Evolutionary conservation across 176 grass and related monocot genomes (phyloP).

Genomic region (Lolium perenne): DNA sequence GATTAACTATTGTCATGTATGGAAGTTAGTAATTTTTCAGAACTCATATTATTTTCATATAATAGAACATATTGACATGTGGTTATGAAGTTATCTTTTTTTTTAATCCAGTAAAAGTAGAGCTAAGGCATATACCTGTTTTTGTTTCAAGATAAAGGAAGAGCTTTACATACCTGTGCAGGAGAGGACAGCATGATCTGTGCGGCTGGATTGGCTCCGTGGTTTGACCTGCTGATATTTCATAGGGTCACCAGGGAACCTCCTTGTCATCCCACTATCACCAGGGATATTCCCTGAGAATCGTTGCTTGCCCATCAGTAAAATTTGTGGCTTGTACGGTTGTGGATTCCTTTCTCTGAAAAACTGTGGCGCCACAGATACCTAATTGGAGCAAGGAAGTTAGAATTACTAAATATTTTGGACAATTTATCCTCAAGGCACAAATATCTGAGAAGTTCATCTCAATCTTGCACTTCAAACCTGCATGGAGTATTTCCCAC

Average conservation of each 20-base stretch:
- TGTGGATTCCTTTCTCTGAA: slow-evolving; percentile 55
- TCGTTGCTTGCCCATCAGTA: slow-evolving; percentile 25
- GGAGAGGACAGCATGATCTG: neutral
- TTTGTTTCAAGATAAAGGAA: neutral
- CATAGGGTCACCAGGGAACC: neutral
- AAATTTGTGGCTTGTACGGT: slow-evolving; percentile 17
- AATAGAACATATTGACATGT: neutral
- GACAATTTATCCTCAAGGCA: slow-evolving; percentile 53
- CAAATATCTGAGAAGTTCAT: slow-evolving; percentile 54
- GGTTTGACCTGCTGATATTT: neutral
- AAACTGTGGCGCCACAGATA: slow-evolving; percentile 53
- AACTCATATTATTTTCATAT: no score
- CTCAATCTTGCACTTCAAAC: slow-evolving; percentile 69
- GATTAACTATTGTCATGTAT: neutral
- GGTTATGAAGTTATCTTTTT: neutral
- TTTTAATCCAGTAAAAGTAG: neutral
- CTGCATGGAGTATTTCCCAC: slow-evolving; percentile 64
- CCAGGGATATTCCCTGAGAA: neutral
- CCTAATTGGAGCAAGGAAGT: slow-evolving; percentile 34
- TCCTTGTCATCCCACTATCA: neutral
- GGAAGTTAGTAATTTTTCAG: no score
- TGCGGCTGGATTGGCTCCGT: neutral
- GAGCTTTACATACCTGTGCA: neutral
- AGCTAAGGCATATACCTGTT: neutral
- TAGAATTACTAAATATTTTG: slow-evolving; percentile 23